Evolutionary conservation across 2,329 filamentous ascomycete genomes (phyloP), one percentile per base, ranked within the genome.

Genomic region (Penicillium olsonii): DNA sequence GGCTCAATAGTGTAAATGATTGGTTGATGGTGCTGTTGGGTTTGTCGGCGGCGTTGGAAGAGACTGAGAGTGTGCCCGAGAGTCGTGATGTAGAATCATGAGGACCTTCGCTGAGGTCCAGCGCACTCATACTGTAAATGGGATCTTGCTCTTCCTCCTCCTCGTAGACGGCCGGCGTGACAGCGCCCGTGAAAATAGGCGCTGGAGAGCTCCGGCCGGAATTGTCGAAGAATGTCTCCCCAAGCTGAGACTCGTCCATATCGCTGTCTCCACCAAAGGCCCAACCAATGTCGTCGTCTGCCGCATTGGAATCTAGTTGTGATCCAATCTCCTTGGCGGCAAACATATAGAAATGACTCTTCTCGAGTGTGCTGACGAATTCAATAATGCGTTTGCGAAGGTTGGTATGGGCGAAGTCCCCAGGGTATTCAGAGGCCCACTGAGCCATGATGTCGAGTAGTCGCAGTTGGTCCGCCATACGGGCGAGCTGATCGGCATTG

Each of bases 261-360:
- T 84, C 77, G 18, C 84, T 82, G 64, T 97, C 92, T 39, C 84
- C 83, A 63, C 47, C 47, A 18, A 85, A 88, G n/a, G 88, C 90
- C 94, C 94, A 99, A 11, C 88, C 85, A 0, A 88, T 88, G 66
- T 99, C 92, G 63, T 97, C 94, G 65, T 97, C 92, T 62, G 95
- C 88, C 5, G 83, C 77, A 2, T 91, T 85, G 42, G 80, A 78
- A 38, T 92, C 87, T 14, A 97, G 76, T 60, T 88, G 85, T n/a
- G 81, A 80, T 17, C 84, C 82, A 73, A 99, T 94, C 65, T 96
- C 90, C 59, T 89, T 87, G 3, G 90, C 88, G 3, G 92, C 90
- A 15, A 89, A 85, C 17, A 88, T 84, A 69, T 95, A 96, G 42
- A 95, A 87, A 9, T 89, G 85, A 55, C 89, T 88, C 5, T 81